phyloP scores from a whole-genome alignment of 2,329 filamentous ascomycete species.

The Claviceps africana region DNA sequence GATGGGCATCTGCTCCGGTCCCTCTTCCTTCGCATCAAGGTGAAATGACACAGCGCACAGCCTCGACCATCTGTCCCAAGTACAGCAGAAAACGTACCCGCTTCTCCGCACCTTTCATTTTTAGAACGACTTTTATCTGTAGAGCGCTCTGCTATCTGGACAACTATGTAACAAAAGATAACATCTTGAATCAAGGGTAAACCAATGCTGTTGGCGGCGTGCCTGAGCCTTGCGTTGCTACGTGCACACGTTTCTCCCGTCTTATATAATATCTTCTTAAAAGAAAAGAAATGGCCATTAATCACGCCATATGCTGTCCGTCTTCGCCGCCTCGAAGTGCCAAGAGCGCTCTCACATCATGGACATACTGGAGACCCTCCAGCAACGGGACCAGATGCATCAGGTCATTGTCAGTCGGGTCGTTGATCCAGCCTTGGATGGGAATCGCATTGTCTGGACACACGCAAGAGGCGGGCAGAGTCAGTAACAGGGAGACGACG shows the following conservation, averaged over 20 bases:
- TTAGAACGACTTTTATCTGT: background rate
- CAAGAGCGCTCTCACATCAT: conserved; percentile 82
- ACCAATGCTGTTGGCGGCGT: background rate
- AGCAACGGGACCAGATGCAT: conserved; percentile 84
- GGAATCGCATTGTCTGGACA: conserved; percentile 87
- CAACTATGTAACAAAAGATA: background rate
- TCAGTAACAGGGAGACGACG: background rate
- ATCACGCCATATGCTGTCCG: conserved; percentile 41
- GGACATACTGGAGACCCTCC: conserved; percentile 91
- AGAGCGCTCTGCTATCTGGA: background rate
- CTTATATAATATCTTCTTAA: background rate
- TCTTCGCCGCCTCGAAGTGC: conserved; percentile 79
- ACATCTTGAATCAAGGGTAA: background rate
- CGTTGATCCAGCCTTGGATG: conserved; percentile 98
- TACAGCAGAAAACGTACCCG: too few relatives aligned
- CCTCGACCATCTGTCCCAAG: background rate
- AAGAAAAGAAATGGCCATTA: background rate
- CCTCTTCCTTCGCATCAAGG: background rate
- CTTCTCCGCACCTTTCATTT: background rate
- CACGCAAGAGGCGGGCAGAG: conserved; percentile 1
- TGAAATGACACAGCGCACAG: background rate
- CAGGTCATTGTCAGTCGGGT: conserved; percentile 91
- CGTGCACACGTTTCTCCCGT: background rate
- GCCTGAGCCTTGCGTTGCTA: background rate
- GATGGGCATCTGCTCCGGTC: background rate